phyloP scores from a whole-genome alignment of 371 early-diverging fungal species.

The Apophysomyces sp. region DNA sequence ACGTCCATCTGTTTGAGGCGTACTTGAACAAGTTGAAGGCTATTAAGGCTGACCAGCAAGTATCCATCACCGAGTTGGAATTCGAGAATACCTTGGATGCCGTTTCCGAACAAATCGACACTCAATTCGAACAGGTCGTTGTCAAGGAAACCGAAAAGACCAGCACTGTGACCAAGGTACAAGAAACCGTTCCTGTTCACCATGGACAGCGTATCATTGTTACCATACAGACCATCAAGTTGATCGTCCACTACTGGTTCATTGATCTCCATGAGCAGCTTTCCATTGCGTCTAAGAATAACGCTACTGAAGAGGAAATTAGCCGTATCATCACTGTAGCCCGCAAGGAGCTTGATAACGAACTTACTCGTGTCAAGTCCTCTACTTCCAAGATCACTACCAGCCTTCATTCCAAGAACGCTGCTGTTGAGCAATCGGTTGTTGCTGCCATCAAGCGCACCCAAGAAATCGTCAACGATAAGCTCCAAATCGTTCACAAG shows the following conservation, averaged over 20 bases:
- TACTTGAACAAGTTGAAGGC: constrained; percentile 2
- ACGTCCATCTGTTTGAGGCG: constrained; percentile 5
- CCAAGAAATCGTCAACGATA: constrained; percentile 15
- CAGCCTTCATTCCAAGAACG: neutral
- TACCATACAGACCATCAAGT: constrained; percentile 13
- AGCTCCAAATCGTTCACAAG: constrained; percentile 15
- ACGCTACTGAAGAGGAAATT: constrained; percentile 15
- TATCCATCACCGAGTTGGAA: constrained; percentile 8
- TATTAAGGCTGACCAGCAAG: constrained; percentile 10
- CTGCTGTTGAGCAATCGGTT: constrained; percentile 11
- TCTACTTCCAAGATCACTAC: constrained; percentile 18
- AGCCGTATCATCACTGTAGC: constrained; percentile 1
- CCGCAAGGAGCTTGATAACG: neutral
- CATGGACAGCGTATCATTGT: constrained; percentile 9
- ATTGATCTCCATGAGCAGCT: constrained; percentile 13
- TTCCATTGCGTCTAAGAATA: constrained; percentile 9
- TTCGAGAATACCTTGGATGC: neutral
- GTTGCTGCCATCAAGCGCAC: constrained; percentile 29
- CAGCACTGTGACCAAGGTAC: neutral
- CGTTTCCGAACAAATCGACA: constrained; percentile 7
- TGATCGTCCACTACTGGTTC: constrained; percentile 24
- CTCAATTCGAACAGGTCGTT: constrained; percentile 8
- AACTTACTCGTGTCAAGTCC: constrained; percentile 7
- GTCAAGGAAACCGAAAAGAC: constrained; percentile 2
- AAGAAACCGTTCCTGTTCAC: neutral